Evolutionary conservation across 352 stramenopile species (phyloP).

Genomic region (Phytophthora pluvialis): DNA sequence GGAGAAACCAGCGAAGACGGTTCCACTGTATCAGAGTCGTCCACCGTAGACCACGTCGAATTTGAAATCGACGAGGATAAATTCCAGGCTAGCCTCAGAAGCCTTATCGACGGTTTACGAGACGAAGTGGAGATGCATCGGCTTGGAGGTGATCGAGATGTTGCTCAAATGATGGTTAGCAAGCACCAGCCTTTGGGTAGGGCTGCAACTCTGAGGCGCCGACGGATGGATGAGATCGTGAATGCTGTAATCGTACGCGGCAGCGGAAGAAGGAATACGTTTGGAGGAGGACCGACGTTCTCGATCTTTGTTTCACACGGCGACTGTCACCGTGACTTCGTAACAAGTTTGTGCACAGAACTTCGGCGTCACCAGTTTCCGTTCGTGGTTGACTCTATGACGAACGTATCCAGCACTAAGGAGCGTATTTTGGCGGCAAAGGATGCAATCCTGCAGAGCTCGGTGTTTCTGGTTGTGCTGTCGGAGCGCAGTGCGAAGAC

Average conservation of each 20-base stretch:
- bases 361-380: slow-evolving; percentile 54
- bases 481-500: slow-evolving; percentile 80
- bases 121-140: slow-evolving; percentile 81
- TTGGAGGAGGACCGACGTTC: slow-evolving; percentile 35
- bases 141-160: slow-evolving; percentile 37
- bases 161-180: slow-evolving; percentile 15
- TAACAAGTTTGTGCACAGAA: slow-evolving; percentile 58
- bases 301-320: slow-evolving; percentile 84
- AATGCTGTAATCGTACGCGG: slow-evolving; percentile 55
- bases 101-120: slow-evolving; percentile 73
- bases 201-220: slow-evolving; percentile 27
- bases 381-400: slow-evolving; percentile 71
- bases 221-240: slow-evolving; percentile 61
- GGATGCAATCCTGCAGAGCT: slow-evolving; percentile 76
- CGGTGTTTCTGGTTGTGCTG: slow-evolving; percentile 75
- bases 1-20: slow-evolving; percentile 22
- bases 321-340: slow-evolving; percentile 76
- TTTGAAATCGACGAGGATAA: slow-evolving; percentile 71
- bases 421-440: slow-evolving; percentile 79
- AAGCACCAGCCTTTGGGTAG: slow-evolving; percentile 26
- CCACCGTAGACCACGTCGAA: slow-evolving; percentile 36
- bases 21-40: slow-evolving; percentile 24
- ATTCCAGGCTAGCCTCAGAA: slow-evolving; percentile 68
- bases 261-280: slow-evolving; percentile 24
- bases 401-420: slow-evolving; percentile 77